Percentiles rank a stretch among this genome's conserved stretches.
Evolutionary conservation across 139 green algal species (phyloP).

Genomic region (Chlamydomonas sphaeroides): DNA sequence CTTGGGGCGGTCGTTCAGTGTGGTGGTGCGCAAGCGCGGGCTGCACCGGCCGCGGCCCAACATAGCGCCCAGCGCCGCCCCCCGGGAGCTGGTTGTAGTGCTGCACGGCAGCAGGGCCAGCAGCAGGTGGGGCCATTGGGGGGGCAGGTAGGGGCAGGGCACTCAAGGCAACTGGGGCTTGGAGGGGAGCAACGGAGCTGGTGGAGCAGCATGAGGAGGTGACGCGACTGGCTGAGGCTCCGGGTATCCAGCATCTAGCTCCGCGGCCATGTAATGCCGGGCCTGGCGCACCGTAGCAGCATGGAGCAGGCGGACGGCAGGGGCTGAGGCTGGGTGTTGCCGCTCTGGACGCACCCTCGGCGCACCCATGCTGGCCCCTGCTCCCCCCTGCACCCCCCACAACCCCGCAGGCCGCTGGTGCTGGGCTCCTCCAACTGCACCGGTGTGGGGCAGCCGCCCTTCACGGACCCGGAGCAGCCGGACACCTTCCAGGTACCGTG

Average conservation of each 20-base stretch:
- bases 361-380: no score
- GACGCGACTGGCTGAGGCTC: no score
- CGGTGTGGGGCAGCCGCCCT: not conserved
- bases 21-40: not conserved
- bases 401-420: not conserved
- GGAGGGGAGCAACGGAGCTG: no score
- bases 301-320: no score
- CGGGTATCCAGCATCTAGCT: no score
- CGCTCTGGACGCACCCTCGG: no score
- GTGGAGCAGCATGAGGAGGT: no score
- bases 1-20: constrained; percentile 10
- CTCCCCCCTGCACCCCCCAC: not conserved
- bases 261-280: no score
- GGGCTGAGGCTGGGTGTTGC: no score
- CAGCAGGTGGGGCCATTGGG: constrained; percentile 22
- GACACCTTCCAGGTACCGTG: constrained; percentile 23
- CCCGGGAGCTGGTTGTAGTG: not conserved
- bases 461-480: not conserved
- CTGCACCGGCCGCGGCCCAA: not conserved
- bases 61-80: not conserved
- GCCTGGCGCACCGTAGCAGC: no score
- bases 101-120: constrained; percentile 8
- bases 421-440: not conserved
- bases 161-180: not conserved
- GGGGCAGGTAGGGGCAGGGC: no score